phyloP scores from a whole-genome alignment of 2,329 filamentous ascomycete genomes.

The Colletotrichum spinosum region DNA sequence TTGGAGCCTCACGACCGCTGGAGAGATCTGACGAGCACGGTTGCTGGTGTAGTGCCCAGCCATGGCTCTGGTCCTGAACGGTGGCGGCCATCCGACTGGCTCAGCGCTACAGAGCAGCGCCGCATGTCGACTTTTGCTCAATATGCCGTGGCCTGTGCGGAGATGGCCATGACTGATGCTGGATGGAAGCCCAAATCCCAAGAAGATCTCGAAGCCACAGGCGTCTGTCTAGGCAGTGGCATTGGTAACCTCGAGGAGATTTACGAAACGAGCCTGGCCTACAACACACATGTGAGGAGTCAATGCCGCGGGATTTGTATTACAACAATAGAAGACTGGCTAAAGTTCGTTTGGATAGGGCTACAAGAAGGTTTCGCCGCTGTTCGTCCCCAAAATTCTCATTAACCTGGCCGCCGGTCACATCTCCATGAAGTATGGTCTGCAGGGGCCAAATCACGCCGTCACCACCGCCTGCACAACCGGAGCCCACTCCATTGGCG shows the following conservation, averaged over 20 bases:
- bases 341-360: conserved; percentile 65
- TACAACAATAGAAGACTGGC: conserved; percentile 27
- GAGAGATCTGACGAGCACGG: conserved; percentile 80
- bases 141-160: conserved; percentile 87
- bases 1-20: conserved; percentile 70
- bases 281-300: conserved; percentile 74
- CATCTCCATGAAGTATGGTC: conserved; percentile 90
- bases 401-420: conserved; percentile 97
- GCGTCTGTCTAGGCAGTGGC: conserved; percentile 93
- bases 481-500: conserved; percentile 92
- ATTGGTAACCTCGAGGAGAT: conserved; percentile 95
- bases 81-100: conserved; percentile 67
- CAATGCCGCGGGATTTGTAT: conserved; percentile 22
- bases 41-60: conserved; percentile 84
- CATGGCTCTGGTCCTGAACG: conserved; percentile 49
- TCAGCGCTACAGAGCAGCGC: conserved; percentile 67
- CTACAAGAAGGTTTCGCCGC: conserved; percentile 90
- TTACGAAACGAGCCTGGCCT: conserved; percentile 84
- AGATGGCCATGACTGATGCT: conserved; percentile 88
- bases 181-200: conserved; percentile 74
- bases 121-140: conserved; percentile 94
- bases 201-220: conserved; percentile 79
- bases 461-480: conserved; percentile 97
- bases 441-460: conserved; percentile 91
- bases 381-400: conserved; percentile 92